Evolutionary conservation across 345 rosid genomes (phyloP).

Genomic region (Gossypium sturtianum): DNA sequence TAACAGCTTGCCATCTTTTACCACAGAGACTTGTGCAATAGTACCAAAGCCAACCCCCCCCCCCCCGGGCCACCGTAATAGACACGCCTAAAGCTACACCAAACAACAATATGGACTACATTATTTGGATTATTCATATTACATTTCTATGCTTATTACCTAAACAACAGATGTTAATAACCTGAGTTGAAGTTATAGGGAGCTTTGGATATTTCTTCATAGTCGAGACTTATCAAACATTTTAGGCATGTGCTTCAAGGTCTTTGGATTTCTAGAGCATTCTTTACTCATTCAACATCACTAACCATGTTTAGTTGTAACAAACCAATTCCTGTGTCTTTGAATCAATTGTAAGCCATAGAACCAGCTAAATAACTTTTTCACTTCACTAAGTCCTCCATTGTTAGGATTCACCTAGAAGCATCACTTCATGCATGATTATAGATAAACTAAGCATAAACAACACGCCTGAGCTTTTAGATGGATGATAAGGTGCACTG

Average conservation of each 20-base stretch:
- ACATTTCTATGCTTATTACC: neutral
- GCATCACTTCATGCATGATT: neutral
- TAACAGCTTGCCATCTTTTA: neutral
- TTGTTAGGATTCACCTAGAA: neutral
- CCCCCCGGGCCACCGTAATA: neutral
- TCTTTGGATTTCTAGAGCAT: neutral
- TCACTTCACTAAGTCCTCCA: neutral
- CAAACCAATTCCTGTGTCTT: neutral
- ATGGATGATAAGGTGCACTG: neutral
- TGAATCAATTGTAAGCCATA: neutral
- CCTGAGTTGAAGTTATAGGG: neutral
- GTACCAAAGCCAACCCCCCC: neutral
- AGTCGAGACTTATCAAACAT: neutral
- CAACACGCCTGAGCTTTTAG: neutral
- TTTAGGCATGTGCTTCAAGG: neutral
- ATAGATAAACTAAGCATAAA: constrained; percentile 1
- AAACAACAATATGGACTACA: neutral
- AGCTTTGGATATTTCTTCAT: neutral
- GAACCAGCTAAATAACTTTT: neutral
- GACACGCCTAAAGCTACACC: neutral
- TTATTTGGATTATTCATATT: neutral
- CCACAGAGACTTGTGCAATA: neutral
- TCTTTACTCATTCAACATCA: neutral
- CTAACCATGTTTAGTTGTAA: neutral
- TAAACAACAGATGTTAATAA: neutral